Evolutionary conservation across 352 stramenopile genomes (phyloP), one percentile per base, ranked within the genome.

Genomic region (Phytophthora litchii): DNA sequence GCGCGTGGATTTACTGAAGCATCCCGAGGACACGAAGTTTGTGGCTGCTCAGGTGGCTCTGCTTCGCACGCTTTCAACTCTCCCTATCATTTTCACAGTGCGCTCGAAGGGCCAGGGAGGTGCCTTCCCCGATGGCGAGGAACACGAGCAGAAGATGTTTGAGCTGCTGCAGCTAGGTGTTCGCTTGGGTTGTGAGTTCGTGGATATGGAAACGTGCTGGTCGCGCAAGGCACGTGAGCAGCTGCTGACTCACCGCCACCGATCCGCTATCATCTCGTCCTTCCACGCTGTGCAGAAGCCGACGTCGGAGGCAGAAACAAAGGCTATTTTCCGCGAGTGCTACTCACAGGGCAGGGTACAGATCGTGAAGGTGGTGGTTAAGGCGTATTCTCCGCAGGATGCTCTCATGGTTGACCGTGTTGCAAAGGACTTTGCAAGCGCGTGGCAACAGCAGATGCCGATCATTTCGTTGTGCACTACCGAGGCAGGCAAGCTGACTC

Each of bases 71-170:
- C 75, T 98, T 58, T 96, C 93, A 44, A 76, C 81, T 8, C 81
- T 99, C 50, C 96, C 97, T 2, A 93, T 99, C 60, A 97, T 99
- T 34, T 99, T 96, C 64, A 99, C 97, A 0, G 96, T 99, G 19
- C 89, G 97, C 17, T 98, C 95, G 13, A 75, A 90, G 46, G 64
- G 85, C 56, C 96, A 99, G 76, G 96, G 95, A 32, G 97, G 97
- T 47, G 93, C 82, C 14, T 99, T 97, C 76, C 92, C 92, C 3
- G 89, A 98, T 72, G 89, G 92, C 45, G 60, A 66, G 4, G 91
- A 97, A 47, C 58, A 93, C 41, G 77, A 92, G 58, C 82, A 84
- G 54, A 90, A 89, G 42, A 88, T 94, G 70, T 88, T 92, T 59
- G 69, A 94, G 27, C 66, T 98, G 43, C 78, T 98, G 13, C 70